Evolutionary conservation across 2,329 filamentous ascomycete species (phyloP).

Genomic region (Volutella citrinella): DNA sequence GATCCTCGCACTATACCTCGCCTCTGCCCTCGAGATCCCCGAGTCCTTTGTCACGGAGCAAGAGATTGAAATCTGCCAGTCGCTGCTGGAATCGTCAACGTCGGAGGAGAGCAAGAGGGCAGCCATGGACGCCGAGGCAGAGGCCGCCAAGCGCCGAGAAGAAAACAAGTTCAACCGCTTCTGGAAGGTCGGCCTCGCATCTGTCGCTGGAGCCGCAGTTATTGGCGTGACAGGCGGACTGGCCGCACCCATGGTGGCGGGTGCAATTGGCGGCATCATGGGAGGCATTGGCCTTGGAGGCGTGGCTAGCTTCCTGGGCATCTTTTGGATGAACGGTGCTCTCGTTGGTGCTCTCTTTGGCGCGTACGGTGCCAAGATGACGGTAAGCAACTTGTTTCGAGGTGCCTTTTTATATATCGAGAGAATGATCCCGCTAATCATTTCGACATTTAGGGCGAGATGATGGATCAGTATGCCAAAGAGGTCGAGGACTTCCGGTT

Average conservation of each 20-base stretch:
- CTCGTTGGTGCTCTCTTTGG: constrained; percentile 86
- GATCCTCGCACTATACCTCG: constrained; percentile 63
- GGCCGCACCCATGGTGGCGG: constrained; percentile 85
- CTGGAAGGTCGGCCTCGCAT: constrained; percentile 90
- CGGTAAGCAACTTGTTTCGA: constrained; percentile 39
- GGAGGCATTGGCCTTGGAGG: constrained; percentile 81
- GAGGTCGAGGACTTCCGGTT: constrained; percentile 83
- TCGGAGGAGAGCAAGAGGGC: constrained; percentile 38
- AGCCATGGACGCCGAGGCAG: constrained; percentile 69
- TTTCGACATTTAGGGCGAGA: constrained; percentile 71
- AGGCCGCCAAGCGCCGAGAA: constrained; percentile 70
- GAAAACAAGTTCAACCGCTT: constrained; percentile 67
- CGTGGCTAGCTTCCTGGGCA: constrained; percentile 80
- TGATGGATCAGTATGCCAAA: constrained; percentile 83
- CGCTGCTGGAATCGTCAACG: constrained; percentile 64
- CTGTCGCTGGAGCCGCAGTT: constrained; percentile 81
- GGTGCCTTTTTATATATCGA: too few species aligned
- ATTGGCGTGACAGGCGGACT: constrained; percentile 91
- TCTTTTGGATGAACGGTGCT: constrained; percentile 81
- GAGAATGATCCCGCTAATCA: too few species aligned
- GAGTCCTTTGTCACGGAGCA: constrained; percentile 61
- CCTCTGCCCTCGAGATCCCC: constrained; percentile 64
- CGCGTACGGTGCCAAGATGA: constrained; percentile 79
- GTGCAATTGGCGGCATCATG: constrained; percentile 80
- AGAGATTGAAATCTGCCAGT: constrained; percentile 73